Percentiles rank a stretch among this genome's conserved stretches.
phyloP scores from a whole-genome alignment of 371 early-diverging fungal species.

The Mortierella sp. region DNA sequence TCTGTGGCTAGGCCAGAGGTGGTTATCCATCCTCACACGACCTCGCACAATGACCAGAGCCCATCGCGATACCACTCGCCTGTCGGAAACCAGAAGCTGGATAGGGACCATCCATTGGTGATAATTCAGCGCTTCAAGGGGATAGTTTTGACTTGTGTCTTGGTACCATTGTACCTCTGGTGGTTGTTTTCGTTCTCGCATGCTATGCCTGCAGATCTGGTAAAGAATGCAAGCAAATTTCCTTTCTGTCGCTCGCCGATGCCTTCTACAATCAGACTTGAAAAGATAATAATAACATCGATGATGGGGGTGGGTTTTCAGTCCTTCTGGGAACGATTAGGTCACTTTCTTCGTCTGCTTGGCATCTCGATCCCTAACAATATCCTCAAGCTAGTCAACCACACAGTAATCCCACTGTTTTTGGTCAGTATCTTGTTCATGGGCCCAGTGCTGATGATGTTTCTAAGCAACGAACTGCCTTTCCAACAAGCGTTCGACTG shows the following conservation, averaged over 20 bases:
- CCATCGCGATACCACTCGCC: conserved; percentile 8
- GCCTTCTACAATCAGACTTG: too few relatives aligned
- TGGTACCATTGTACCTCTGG: conserved; percentile 24
- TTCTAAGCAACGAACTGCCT: conserved; percentile 31
- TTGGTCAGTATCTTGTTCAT: conserved; percentile 34
- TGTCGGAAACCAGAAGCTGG: conserved; percentile 14
- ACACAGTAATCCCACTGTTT: conserved; percentile 27
- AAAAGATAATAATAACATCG: background rate
- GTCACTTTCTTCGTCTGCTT: conserved; percentile 13
- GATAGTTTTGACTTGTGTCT: conserved; percentile 8
- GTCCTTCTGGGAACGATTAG: conserved; percentile 9
- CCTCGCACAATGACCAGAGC: conserved; percentile 2
- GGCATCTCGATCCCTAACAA: conserved; percentile 33
- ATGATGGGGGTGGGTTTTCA: background rate
- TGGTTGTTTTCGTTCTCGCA: conserved; percentile 16
- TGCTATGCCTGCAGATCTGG: conserved; percentile 13
- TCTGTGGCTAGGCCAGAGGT: conserved; percentile 18
- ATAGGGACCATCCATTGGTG: conserved; percentile 27
- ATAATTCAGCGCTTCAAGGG: conserved; percentile 31
- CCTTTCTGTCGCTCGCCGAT: too few relatives aligned
- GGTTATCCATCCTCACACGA: conserved; percentile 11
- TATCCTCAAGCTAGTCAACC: conserved; percentile 18
- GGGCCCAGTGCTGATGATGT: conserved; percentile 46
- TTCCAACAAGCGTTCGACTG: conserved; percentile 36
- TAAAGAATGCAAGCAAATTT: conserved; percentile 2